Conservation (phyloP, 73 alveolate genomes). For the Uronychia setigera region DNA sequence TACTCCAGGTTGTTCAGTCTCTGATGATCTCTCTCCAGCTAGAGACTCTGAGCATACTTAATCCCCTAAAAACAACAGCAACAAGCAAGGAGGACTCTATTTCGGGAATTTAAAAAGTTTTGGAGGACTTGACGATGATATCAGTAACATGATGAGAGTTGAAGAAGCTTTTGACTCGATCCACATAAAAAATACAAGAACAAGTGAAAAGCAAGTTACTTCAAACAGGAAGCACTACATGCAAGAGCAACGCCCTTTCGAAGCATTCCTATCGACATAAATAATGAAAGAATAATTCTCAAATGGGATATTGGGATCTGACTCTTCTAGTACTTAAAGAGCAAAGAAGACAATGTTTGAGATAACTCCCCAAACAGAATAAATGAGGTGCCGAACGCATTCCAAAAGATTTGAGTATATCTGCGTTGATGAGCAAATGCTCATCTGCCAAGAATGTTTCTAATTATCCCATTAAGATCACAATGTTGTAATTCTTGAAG, state of each 20-base stretch:
- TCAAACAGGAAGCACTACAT: neutral
- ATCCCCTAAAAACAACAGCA: neutral
- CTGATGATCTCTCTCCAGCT: neutral
- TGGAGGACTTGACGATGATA: too few relatives aligned
- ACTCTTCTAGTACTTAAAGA: neutral
- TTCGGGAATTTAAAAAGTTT: too few relatives aligned
- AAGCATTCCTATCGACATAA: neutral
- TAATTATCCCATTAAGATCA: neutral
- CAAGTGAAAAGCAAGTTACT: neutral
- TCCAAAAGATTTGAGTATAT: neutral
- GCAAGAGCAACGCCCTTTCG: neutral
- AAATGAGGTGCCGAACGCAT: neutral
- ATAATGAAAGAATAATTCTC: neutral
- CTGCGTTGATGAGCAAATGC: neutral
- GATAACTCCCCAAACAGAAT: neutral
- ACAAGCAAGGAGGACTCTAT: neutral
- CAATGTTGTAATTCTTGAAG: neutral
- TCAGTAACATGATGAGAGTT: neutral
- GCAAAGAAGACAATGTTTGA: neutral
- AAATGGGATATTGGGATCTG: neutral
- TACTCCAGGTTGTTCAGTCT: neutral
- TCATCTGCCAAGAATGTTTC: neutral
- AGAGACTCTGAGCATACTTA: neutral
- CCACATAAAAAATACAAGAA: neutral
- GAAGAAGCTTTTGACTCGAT: neutral